Percentiles rank a stretch among this genome's conserved stretches.
These are phyloP conservation scores for Morella rubra DNA, from an alignment of 306 rosid genomes.

Conservation along the genomic window DNA sequence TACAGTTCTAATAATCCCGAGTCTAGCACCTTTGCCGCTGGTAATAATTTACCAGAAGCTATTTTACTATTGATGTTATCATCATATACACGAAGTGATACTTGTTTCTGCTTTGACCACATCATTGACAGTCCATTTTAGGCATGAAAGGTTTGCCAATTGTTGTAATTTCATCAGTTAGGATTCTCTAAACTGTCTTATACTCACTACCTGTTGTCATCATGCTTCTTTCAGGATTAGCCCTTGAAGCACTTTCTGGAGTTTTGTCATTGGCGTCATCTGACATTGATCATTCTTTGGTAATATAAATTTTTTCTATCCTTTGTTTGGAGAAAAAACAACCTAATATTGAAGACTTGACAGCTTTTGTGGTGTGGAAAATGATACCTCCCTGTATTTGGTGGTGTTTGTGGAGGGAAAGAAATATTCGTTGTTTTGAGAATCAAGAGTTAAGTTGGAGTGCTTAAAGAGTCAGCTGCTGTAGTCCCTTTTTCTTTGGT, in stretches of 20 bases:
- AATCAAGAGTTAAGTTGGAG: too few species aligned
- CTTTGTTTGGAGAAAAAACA: conserved; percentile 19
- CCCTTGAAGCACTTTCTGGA: conserved; percentile 93
- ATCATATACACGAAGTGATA: neutral
- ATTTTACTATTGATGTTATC: conserved; percentile 8
- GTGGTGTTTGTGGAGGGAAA: too few species aligned
- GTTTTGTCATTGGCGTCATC: conserved; percentile 81
- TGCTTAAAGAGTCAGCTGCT: too few species aligned
- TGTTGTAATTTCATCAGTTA: neutral
- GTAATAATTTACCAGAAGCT: conserved; percentile 45
- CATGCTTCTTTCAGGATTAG: conserved; percentile 58
- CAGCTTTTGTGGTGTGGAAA: too few species aligned
- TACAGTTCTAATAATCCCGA: conserved; percentile 84
- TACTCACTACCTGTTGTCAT: conserved; percentile 22
- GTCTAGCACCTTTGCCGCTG: conserved; percentile 96
- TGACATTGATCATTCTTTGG: conserved; percentile 77
- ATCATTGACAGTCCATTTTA: conserved; percentile 6
- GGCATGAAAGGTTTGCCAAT: neutral
- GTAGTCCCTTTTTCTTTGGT: too few species aligned
- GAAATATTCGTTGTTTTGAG: too few species aligned
- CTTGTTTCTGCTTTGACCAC: conserved; percentile 7
- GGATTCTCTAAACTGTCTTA: conserved; percentile 6
- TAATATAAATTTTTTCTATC: conserved; percentile 28
- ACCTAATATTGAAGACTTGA: neutral
- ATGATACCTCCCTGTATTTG: too few species aligned